phyloP scores from a whole-genome alignment of 2,329 filamentous ascomycete species.

The Nigrograna mackinnonii region DNA sequence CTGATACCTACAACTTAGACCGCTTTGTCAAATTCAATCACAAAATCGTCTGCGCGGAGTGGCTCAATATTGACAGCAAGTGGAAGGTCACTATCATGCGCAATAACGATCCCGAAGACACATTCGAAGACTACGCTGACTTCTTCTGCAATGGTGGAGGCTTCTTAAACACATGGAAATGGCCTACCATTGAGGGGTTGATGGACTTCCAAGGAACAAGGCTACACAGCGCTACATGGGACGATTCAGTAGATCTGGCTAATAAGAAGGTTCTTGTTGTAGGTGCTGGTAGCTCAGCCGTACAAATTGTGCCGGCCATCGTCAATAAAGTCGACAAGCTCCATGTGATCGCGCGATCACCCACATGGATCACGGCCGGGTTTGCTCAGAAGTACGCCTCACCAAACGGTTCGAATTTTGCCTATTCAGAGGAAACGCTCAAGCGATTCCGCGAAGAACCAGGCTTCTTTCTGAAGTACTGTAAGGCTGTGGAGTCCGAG shows the following conservation, averaged over 20 bases:
- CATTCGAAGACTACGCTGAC: neutral
- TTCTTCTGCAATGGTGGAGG: neutral
- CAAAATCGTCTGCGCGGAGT: neutral
- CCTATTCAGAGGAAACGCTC: neutral
- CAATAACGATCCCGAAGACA: neutral
- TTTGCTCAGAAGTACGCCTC: neutral
- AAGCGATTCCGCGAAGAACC: neutral
- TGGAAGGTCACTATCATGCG: neutral
- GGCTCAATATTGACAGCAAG: neutral
- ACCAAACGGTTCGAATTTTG: neutral
- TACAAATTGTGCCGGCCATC: conserved; percentile 41
- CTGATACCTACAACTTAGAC: neutral
- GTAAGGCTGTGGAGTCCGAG: neutral
- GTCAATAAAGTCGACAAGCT: neutral
- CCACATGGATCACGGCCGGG: neutral
- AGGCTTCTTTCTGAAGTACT: neutral
- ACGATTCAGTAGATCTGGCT: neutral
- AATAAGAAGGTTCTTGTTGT: conserved; percentile 35
- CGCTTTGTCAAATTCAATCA: neutral
- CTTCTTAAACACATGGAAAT: neutral
- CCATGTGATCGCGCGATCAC: neutral
- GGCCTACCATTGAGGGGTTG: neutral
- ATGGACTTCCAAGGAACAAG: neutral
- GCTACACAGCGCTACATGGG: neutral
- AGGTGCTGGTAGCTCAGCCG: conserved; percentile 63